A percentile compares a stretch with the other conserved stretches of the same genome.
Conservation (phyloP, 352 stramenopile genomes). For the Phytophthora colocasiae region DNA sequence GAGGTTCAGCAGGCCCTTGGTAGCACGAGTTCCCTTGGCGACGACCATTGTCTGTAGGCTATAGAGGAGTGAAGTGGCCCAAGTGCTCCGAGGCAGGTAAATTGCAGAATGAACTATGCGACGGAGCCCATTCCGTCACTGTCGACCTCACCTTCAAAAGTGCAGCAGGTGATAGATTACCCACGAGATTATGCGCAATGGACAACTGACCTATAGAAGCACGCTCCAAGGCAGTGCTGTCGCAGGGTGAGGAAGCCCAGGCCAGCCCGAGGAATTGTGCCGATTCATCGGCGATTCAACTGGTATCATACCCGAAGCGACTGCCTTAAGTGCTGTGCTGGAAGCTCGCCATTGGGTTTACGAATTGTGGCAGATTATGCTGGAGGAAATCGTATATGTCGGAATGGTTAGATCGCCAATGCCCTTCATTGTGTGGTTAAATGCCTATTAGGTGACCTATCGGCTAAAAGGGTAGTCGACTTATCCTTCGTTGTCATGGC, state of each 20-base stretch:
- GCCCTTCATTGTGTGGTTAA: no score
- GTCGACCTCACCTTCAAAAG: not conserved
- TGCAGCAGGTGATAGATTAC: slow-evolving; percentile 13
- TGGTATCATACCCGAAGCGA: no score
- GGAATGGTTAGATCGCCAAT: no score
- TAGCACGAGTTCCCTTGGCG: slow-evolving; percentile 31
- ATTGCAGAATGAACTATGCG: slow-evolving; percentile 19
- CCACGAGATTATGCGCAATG: slow-evolving; percentile 8
- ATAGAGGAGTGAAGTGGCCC: not conserved
- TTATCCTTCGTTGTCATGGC: not conserved
- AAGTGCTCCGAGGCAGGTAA: slow-evolving; percentile 9
- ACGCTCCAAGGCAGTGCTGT: slow-evolving; percentile 8
- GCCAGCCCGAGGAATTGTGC: no score
- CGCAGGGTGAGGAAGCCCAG: not conserved
- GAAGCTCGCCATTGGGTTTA: slow-evolving; percentile 3
- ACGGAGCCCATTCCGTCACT: not conserved
- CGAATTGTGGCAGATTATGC: no score
- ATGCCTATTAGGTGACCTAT: no score
- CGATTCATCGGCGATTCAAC: no score
- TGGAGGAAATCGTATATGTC: no score
- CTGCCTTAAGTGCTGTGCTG: no score
- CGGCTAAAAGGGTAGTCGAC: no score
- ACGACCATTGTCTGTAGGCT: slow-evolving; percentile 17
- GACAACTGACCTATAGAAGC: not conserved
- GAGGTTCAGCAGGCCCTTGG: slow-evolving; percentile 51